phyloP scores from a whole-genome alignment of 179 eudicot species.

The Carnegiea gigantea region DNA sequence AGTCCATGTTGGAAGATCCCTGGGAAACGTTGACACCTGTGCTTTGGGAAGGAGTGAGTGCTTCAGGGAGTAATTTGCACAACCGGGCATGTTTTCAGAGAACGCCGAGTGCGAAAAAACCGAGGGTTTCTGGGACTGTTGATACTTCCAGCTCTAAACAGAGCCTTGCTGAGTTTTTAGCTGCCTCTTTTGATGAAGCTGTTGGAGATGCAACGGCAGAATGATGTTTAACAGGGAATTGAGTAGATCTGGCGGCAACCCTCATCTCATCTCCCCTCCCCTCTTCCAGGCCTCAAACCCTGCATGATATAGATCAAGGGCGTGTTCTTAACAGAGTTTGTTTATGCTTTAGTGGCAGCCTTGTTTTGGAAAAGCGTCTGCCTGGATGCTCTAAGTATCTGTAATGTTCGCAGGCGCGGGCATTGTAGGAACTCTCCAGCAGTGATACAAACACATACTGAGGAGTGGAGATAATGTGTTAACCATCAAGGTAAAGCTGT shows the following conservation, averaged over 20 bases:
- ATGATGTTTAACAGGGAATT: not conserved
- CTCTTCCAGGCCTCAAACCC: not conserved
- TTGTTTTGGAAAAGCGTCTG: not conserved
- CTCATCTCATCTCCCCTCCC: not conserved
- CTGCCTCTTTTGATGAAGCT: conserved; percentile 60
- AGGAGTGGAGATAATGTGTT: not conserved
- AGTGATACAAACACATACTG: not conserved
- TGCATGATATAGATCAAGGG: not conserved
- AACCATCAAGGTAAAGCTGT: not conserved
- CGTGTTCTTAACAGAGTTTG: not conserved
- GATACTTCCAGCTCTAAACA: conserved; percentile 36
- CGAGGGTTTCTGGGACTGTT: conserved; percentile 36
- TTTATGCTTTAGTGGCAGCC: not conserved
- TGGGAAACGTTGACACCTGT: conserved; percentile 65
- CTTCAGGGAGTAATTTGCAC: conserved; percentile 6
- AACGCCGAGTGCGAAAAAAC: conserved; percentile 39
- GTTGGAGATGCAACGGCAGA: conserved; percentile 26
- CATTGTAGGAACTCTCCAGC: not conserved
- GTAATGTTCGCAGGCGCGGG: not conserved
- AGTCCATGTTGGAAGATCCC: conserved; percentile 78
- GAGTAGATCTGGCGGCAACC: not conserved
- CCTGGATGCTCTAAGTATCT: not conserved
- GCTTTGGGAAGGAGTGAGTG: conserved; percentile 39
- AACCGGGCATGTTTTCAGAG: conserved; percentile 25
- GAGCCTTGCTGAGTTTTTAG: conserved; percentile 73